A percentile compares a stretch with the other conserved stretches of the same genome.
Conservation (phyloP, 2,329 filamentous ascomycete species). For the Venturia carpophila region DNA sequence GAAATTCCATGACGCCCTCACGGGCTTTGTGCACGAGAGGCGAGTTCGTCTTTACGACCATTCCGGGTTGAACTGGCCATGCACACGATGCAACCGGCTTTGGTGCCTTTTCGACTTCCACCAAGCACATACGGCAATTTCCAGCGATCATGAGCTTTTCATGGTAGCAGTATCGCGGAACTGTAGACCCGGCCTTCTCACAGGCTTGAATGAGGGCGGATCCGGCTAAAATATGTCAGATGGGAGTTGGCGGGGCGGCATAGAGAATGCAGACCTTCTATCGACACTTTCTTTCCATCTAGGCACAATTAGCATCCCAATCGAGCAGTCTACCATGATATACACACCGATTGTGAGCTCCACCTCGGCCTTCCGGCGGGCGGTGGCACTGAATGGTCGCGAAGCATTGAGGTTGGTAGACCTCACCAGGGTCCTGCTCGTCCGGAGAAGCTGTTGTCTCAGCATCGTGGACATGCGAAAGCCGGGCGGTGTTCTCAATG, state of each 20-base stretch:
- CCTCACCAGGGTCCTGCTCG: constrained; percentile 50
- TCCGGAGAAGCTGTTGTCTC: constrained; percentile 57
- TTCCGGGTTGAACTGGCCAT: constrained; percentile 96
- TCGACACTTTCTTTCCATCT: constrained; percentile 98
- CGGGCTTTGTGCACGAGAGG: constrained; percentile 93
- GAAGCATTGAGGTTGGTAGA: constrained; percentile 49
- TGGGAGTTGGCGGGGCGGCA: constrained; percentile 22
- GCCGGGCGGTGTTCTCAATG: constrained; percentile 19
- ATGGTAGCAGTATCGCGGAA: constrained; percentile 98
- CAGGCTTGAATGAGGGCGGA: constrained; percentile 98
- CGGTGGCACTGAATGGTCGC: constrained; percentile 75
- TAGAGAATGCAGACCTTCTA: constrained; percentile 63
- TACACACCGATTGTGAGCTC: constrained; percentile 86
- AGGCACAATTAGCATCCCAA: constrained; percentile 31
- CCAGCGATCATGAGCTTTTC: constrained; percentile 99
- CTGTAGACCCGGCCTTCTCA: constrained; percentile 87
- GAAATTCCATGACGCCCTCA: constrained; percentile 98
- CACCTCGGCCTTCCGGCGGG: constrained; percentile 77
- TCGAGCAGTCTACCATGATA: constrained; percentile 24
- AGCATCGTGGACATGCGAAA: constrained; percentile 42
- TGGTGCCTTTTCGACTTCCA: constrained; percentile 92
- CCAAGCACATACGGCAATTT: constrained; percentile 99
- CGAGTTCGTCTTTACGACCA: constrained; percentile 98
- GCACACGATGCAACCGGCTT: constrained; percentile 98
- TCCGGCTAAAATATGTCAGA: constrained; percentile 55